Conservation (phyloP, 1,139 yeast genomes). For the Zygosaccharomyces pseudobailii region DNA sequence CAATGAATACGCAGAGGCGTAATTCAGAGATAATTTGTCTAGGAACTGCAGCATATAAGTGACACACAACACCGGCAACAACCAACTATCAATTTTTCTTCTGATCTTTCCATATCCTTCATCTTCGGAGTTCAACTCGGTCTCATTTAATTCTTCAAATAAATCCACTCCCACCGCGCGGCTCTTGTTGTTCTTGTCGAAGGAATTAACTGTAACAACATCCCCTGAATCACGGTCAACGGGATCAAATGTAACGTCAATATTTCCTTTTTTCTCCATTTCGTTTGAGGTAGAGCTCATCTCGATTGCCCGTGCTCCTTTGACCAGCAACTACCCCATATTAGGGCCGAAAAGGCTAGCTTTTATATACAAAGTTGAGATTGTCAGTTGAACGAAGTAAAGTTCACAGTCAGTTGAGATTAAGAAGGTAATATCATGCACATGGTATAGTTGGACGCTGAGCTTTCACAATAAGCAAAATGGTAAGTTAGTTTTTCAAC, state of each 20-base stretch:
- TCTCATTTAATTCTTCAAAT: slow-evolving; percentile 14
- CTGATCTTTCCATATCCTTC: slow-evolving; percentile 19
- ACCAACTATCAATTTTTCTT: slow-evolving; percentile 36
- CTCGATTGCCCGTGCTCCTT: background rate
- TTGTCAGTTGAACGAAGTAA: background rate
- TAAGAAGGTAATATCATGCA: no score
- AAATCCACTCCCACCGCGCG: slow-evolving; percentile 18
- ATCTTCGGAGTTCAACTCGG: slow-evolving; percentile 12
- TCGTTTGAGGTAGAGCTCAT: background rate
- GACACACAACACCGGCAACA: slow-evolving; percentile 39
- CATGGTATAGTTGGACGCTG: background rate
- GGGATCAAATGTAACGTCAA: background rate
- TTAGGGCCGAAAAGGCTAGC: background rate
- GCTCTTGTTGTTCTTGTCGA: slow-evolving; percentile 4
- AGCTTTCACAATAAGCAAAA: background rate
- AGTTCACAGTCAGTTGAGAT: background rate
- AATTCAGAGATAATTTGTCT: slow-evolving; percentile 39
- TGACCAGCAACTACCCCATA: background rate
- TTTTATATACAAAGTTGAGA: background rate
- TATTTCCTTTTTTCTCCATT: slow-evolving; percentile 4
- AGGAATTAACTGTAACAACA: slow-evolving; percentile 5
- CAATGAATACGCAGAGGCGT: slow-evolving; percentile 37
- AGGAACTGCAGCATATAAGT: slow-evolving; percentile 40
- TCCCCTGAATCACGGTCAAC: background rate
- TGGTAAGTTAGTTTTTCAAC: background rate